Evolutionary conservation across 768 basidiomycete species (phyloP), one percentile per base, ranked within the genome.

Genomic region (Collybia sordida): DNA sequence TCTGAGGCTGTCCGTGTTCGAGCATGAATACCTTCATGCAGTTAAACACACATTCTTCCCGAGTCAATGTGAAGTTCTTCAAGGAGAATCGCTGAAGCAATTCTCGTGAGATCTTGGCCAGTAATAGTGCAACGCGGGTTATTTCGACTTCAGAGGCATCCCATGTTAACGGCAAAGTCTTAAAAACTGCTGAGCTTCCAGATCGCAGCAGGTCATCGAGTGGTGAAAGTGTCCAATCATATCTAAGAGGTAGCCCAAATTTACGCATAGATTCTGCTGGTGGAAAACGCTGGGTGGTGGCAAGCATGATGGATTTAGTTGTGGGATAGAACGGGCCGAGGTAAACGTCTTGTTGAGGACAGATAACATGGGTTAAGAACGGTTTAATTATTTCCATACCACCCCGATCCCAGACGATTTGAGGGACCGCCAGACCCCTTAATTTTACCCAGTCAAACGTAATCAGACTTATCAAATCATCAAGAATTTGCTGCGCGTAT

Each of bases 11-110:
- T 1, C 81, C 91, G 62, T 96, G 90, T 64, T 98, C 95, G 23
- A 98, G 81, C 93, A 97, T 95, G 68, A 93, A 93, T 14, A 97
- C 82, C 56, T 90, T 91, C 91, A 97, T 95, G 55, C 93, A 88
- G 17, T 77, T 80, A 57, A 94, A 87, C 4, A 88, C 72, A 1
- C 77, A 69, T 54, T 86, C 81, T 45, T 82, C 81, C 38, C 79
- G 72, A 15, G 66, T 72, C 60, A 84, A 63, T 6, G 72, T 64
- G 50, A 80, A 77, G 19, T 59, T 52, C 1, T 47, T 53, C 28
- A 83, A 66, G 1, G 73, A 71, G 58, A 76, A 75, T 8, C 60
- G 61, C 14, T 60, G 54, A 25, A 86, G 59, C 4, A 79, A 64
- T 39, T 79, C 72, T 24, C 78, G 76, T 8, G 73, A 66, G 12